Conservation (phyloP, 1,139 yeast species). For the Pichia sp. region DNA sequence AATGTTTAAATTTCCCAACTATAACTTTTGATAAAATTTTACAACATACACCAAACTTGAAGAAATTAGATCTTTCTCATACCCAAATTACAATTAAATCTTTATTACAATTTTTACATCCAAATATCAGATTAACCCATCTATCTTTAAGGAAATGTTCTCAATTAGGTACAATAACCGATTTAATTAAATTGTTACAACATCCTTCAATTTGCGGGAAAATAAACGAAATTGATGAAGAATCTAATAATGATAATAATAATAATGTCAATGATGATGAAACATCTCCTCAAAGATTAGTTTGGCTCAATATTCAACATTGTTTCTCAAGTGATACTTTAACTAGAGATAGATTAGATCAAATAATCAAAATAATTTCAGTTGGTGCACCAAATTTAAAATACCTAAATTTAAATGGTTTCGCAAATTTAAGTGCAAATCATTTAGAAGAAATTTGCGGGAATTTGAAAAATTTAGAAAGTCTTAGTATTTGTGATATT, state of each 20-base stretch:
- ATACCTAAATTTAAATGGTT: conserved; percentile 68
- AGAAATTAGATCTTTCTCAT: conserved; percentile 73
- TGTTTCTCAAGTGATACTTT: conserved; percentile 49
- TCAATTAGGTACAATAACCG: conserved; percentile 60
- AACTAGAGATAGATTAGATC: conserved; percentile 9
- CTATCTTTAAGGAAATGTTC: conserved; percentile 75
- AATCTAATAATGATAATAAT: neutral
- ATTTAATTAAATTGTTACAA: conserved; percentile 63
- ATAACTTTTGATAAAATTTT: conserved; percentile 50
- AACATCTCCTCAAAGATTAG: conserved; percentile 29
- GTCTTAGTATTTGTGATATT: conserved; percentile 37
- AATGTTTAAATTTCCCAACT: conserved; percentile 70
- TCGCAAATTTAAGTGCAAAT: conserved; percentile 47
- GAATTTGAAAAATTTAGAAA: conserved; percentile 48
- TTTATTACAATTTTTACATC: conserved; percentile 41
- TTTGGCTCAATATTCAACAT: conserved; percentile 73
- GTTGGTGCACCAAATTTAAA: conserved; percentile 35
- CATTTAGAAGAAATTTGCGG: conserved; percentile 50
- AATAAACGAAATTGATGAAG: neutral
- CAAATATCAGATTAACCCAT: conserved; percentile 59
- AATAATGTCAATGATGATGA: conserved; percentile 30
- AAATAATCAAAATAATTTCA: conserved; percentile 7
- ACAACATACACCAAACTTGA: conserved; percentile 49
- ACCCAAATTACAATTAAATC: conserved; percentile 63
- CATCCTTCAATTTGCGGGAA: conserved; percentile 48